A percentile compares a stretch with the other conserved stretches of the same genome.
phyloP scores from a whole-genome alignment of 805 yeast species.

The Suhomyces emberorum region DNA sequence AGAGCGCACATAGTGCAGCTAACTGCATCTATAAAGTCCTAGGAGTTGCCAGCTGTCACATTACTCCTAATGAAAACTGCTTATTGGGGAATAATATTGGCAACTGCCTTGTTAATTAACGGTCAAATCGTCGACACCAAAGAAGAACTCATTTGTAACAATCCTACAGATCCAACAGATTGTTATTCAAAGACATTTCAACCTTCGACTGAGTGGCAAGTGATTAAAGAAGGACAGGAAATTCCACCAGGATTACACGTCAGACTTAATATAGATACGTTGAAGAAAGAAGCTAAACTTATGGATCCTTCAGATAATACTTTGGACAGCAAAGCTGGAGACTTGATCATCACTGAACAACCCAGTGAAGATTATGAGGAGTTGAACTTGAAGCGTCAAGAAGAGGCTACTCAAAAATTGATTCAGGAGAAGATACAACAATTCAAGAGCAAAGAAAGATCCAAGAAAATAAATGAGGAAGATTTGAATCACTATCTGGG shows the following conservation, averaged over 20 bases:
- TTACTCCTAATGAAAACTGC: background rate
- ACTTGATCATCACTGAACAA: constrained; percentile 11
- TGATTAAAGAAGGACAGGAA: constrained; percentile 64
- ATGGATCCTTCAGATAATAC: constrained; percentile 29
- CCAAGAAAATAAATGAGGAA: constrained; percentile 7
- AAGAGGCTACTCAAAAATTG: constrained; percentile 5
- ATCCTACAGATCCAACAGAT: constrained; percentile 35
- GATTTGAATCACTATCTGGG: constrained; percentile 18
- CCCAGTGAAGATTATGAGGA: constrained; percentile 8
- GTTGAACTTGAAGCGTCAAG: constrained; percentile 5
- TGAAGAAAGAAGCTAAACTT: constrained; percentile 65
- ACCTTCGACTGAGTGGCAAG: constrained; percentile 69
- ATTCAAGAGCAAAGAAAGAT: constrained; percentile 4
- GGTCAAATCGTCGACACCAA: constrained; percentile 6
- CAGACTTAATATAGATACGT: constrained; percentile 69
- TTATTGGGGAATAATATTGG: constrained; percentile 1
- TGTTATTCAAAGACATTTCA: constrained; percentile 66
- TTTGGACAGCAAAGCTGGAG: constrained; percentile 8
- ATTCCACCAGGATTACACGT: constrained; percentile 81
- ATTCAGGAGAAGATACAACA: constrained; percentile 3
- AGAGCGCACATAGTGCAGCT: no score
- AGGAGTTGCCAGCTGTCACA: no score
- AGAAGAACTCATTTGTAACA: constrained; percentile 37
- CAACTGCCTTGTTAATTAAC: constrained; percentile 3
- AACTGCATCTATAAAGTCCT: no score